These are phyloP conservation scores for Byssochlamys sp. DNA, from an alignment of 2,329 filamentous ascomycete species.

Conservation along the genomic window DNA sequence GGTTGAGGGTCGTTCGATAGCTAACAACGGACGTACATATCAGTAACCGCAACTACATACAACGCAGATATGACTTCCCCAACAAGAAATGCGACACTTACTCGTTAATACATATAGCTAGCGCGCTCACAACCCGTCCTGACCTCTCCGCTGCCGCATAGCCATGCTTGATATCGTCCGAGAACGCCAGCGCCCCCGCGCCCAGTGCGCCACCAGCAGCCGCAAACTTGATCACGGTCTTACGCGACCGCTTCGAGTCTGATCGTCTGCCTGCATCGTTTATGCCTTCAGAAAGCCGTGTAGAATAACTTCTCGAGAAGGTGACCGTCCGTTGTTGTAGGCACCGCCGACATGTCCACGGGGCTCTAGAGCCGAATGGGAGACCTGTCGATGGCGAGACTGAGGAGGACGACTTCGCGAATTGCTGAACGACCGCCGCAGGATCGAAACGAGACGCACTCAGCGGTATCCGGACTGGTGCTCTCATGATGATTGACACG, in stretches of 20 bases:
- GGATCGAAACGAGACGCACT: conserved; percentile 22
- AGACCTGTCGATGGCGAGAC: neutral
- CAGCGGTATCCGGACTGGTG: conserved; percentile 22
- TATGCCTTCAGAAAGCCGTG: neutral
- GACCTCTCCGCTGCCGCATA: conserved; percentile 68
- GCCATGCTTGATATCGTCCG: conserved; percentile 62
- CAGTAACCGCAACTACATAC: neutral
- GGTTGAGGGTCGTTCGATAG: conserved; percentile 76
- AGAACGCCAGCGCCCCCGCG: conserved; percentile 41
- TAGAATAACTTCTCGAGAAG: conserved; percentile 1
- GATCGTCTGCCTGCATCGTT: conserved; percentile 4
- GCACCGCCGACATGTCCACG: conserved; percentile 15
- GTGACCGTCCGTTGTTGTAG: conserved; percentile 5
- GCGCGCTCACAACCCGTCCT: conserved; percentile 63
- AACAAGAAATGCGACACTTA: conserved; percentile 37
- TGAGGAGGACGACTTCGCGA: conserved; percentile 8
- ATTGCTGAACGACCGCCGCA: conserved; percentile 17
- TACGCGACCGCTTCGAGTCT: conserved; percentile 9
- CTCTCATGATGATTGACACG: conserved; percentile 17
- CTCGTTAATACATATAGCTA: conserved; percentile 83
- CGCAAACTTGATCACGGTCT: conserved; percentile 23
- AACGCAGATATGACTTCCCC: neutral
- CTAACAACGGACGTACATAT: conserved; percentile 38
- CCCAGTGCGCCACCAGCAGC: conserved; percentile 28
- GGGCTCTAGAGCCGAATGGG: neutral